These are phyloP conservation scores for Penicillium rolfsii DNA, from an alignment of 2,329 filamentous ascomycete species.

Conservation along the genomic window DNA sequence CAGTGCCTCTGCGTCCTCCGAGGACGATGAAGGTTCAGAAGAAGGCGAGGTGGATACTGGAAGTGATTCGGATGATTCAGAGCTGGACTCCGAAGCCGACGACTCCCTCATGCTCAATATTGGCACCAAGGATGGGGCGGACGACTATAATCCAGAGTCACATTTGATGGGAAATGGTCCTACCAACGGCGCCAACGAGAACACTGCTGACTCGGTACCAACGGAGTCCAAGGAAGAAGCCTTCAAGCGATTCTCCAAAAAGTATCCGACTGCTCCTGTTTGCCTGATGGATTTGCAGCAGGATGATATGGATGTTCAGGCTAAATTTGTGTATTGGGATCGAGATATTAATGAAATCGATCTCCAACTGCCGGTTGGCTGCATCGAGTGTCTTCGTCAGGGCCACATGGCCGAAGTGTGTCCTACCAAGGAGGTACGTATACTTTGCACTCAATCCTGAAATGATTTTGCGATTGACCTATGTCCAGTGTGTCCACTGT, in stretches of 20 bases:
- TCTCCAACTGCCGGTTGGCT: slow-evolving; percentile 46
- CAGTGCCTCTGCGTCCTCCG: slow-evolving; percentile 38
- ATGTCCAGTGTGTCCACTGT: slow-evolving; percentile 47
- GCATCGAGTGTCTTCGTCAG: slow-evolving; percentile 46
- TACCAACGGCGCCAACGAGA: slow-evolving; percentile 16
- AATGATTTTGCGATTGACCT: neutral
- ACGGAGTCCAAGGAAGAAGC: slow-evolving; percentile 40
- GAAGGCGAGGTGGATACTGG: slow-evolving; percentile 37
- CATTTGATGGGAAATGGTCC: slow-evolving; percentile 12
- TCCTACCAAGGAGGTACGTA: slow-evolving; percentile 46
- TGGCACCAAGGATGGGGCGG: slow-evolving; percentile 26
- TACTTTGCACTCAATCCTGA: neutral
- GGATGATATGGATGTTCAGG: slow-evolving; percentile 46
- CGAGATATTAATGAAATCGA: slow-evolving; percentile 43
- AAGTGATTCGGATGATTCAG: slow-evolving; percentile 38
- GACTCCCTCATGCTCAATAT: slow-evolving; percentile 50
- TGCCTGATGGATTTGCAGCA: slow-evolving; percentile 43
- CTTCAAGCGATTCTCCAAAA: slow-evolving; percentile 38
- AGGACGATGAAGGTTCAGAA: slow-evolving; percentile 22
- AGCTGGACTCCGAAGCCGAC: slow-evolving; percentile 41
- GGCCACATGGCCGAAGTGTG: slow-evolving; percentile 51
- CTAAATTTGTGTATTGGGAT: slow-evolving; percentile 47
- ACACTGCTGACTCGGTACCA: neutral
- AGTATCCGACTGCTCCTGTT: slow-evolving; percentile 40
- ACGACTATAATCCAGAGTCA: slow-evolving; percentile 33